phyloP scores from a whole-genome alignment of 1,284 basidiomycete genomes.

The Ustilago lituana region DNA sequence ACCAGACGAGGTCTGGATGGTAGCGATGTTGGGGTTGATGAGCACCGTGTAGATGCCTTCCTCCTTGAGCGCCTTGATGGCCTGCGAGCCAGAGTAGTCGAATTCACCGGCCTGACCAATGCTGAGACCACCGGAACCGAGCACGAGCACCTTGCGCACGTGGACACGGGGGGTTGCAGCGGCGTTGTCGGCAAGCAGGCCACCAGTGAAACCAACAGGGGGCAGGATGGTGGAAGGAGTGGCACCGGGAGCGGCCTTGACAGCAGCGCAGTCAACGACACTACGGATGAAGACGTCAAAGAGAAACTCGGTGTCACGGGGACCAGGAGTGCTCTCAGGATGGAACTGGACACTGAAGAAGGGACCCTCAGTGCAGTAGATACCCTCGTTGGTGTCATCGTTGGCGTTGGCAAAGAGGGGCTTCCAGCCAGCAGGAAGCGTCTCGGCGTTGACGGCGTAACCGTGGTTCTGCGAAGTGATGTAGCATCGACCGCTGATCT shows the following conservation, averaged over 20 bases:
- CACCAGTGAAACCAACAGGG: conserved; percentile 89
- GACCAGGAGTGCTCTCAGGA: conserved; percentile 97
- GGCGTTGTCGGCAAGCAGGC: conserved; percentile 83
- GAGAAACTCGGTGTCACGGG: conserved; percentile 96
- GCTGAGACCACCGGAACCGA: conserved; percentile 96
- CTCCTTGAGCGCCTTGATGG: conserved; percentile 98
- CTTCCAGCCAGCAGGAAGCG: conserved; percentile 87
- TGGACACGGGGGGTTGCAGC: conserved; percentile 78
- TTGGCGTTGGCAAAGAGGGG: conserved; percentile 97
- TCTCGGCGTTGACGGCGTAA: conserved; percentile 86
- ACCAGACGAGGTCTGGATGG: conserved; percentile 96
- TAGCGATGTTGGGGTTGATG: conserved; percentile 98
- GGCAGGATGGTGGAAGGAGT: conserved; percentile 46
- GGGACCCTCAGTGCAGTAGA: conserved; percentile 80
- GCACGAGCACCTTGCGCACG: conserved; percentile 92
- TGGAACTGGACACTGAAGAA: conserved; percentile 99
- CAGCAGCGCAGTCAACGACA: conserved; percentile 81
- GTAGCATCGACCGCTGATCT: conserved; percentile 93
- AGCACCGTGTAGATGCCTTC: conserved; percentile 99
- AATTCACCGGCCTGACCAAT: conserved; percentile 99
- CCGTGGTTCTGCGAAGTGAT: conserved; percentile 99
- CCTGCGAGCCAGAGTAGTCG: conserved; percentile 98
- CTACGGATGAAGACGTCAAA: conserved; percentile 97
- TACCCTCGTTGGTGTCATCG: conserved; percentile 96
- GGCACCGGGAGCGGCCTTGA: conserved; percentile 65